phyloP scores from a whole-genome alignment of 148 eudicot species.

The Mesembryanthemum crystallinum region DNA sequence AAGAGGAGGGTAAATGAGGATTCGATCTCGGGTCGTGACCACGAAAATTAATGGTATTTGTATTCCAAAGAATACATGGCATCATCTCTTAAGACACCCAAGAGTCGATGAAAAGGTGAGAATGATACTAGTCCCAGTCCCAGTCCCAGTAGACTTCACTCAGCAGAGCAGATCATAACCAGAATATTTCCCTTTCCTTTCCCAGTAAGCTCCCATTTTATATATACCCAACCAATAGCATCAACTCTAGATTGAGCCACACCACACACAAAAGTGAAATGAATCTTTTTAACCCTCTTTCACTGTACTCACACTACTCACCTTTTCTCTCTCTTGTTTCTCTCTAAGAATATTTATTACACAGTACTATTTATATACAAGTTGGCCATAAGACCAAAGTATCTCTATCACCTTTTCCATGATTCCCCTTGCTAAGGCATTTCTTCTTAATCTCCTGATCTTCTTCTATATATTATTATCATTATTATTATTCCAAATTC shows the following conservation, averaged over 20 bases:
- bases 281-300: slow-evolving; percentile 16
- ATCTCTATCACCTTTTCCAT: slow-evolving; percentile 28
- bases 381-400: slow-evolving; percentile 23
- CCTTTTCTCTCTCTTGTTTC: neutral
- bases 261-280: slow-evolving; percentile 17
- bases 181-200: slow-evolving; percentile 25
- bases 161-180: slow-evolving; percentile 8
- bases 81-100: neutral
- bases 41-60: too few relatives aligned
- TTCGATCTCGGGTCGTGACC: too few relatives aligned
- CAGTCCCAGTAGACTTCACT: slow-evolving; percentile 3
- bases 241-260: slow-evolving; percentile 13
- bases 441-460: slow-evolving; percentile 18
- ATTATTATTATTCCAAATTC: slow-evolving; percentile 18
- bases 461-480: slow-evolving; percentile 9
- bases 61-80: too few relatives aligned
- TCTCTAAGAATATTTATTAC: neutral
- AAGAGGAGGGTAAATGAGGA: too few relatives aligned
- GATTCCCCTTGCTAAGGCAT: slow-evolving; percentile 28
- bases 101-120: slow-evolving; percentile 20
- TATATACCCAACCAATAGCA: slow-evolving; percentile 28
- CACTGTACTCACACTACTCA: slow-evolving; percentile 9
- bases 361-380: too few relatives aligned
- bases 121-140: slow-evolving; percentile 26
- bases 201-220: slow-evolving; percentile 12